Evolutionary conservation across 1,284 basidiomycete genomes (phyloP).

Genomic region (Ganoderma meredithae): DNA sequence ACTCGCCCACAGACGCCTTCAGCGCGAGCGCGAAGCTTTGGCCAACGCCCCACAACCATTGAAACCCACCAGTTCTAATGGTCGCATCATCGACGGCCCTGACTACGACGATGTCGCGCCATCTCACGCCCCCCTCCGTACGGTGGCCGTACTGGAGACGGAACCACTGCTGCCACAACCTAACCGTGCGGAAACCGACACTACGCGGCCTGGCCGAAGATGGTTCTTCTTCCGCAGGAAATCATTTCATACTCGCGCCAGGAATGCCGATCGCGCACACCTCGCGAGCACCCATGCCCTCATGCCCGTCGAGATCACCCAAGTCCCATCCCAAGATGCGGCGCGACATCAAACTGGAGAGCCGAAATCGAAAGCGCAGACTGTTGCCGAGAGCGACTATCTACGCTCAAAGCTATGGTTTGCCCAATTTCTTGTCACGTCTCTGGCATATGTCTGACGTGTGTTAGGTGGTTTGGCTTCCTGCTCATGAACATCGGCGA

Average conservation of each 20-base stretch:
- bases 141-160: conserved; percentile 33
- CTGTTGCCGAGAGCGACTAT: conserved; percentile 65
- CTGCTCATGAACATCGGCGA: conserved; percentile 92
- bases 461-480: conserved; percentile 87
- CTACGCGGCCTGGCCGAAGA: conserved; percentile 16
- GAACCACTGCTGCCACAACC: conserved; percentile 29
- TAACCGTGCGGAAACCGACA: conserved; percentile 5
- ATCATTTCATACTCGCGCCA: conserved; percentile 26
- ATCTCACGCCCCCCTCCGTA: conserved; percentile 10
- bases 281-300: conserved; percentile 36
- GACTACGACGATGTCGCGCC: conserved; percentile 1
- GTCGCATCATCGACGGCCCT: neutral
- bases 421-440: conserved; percentile 19
- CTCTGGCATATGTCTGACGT: neutral
- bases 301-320: conserved; percentile 39
- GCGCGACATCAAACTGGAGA: conserved; percentile 33
- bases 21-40: conserved; percentile 43
- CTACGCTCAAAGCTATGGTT: conserved; percentile 86
- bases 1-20: conserved; percentile 84
- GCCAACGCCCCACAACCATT: conserved; percentile 27
- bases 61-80: conserved; percentile 11
- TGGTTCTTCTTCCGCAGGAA: conserved; percentile 28
- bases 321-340: conserved; percentile 19
- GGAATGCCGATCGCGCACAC: conserved; percentile 33
- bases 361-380: conserved; percentile 45